Conservation (phyloP, 345 rosid genomes). For the Nephelium lappaceum region DNA sequence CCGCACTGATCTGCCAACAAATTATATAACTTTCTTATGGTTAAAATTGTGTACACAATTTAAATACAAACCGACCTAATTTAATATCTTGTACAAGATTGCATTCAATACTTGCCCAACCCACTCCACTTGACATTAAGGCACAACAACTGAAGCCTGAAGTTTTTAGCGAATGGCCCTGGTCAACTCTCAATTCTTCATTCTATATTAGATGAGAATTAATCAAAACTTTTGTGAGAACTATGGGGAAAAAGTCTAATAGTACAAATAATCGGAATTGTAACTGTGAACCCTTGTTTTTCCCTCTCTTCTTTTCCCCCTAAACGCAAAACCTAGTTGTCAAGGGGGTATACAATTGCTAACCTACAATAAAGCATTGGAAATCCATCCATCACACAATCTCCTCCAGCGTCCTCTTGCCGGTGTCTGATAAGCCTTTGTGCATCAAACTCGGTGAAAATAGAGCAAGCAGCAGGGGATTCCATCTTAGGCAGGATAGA, state of each 20-base stretch:
- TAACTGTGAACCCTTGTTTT: not conserved
- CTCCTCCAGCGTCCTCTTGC: conserved; percentile 35
- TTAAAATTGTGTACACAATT: too few relatives aligned
- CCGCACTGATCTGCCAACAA: not conserved
- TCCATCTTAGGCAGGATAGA: conserved; percentile 57
- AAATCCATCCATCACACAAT: conserved; percentile 32
- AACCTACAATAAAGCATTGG: not conserved
- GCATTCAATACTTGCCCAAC: not conserved
- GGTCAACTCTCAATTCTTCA: not conserved
- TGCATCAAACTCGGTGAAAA: conserved; percentile 46
- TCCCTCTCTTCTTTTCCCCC: conserved; percentile 15
- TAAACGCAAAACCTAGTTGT: conserved; percentile 17
- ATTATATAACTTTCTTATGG: not conserved
- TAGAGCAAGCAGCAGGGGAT: conserved; percentile 71
- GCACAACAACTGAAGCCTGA: not conserved
- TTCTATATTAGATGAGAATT: not conserved
- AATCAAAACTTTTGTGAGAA: conserved; percentile 4
- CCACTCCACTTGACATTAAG: not conserved
- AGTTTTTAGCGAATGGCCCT: not conserved
- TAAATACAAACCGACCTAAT: not conserved
- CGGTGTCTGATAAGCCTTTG: conserved; percentile 25
- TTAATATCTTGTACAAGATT: not conserved
- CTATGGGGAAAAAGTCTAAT: not conserved
- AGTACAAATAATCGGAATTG: not conserved
- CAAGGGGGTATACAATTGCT: not conserved